Base-by-base conservation (phyloP, 257 asterid species). In the Capsicum chinense region DNA sequence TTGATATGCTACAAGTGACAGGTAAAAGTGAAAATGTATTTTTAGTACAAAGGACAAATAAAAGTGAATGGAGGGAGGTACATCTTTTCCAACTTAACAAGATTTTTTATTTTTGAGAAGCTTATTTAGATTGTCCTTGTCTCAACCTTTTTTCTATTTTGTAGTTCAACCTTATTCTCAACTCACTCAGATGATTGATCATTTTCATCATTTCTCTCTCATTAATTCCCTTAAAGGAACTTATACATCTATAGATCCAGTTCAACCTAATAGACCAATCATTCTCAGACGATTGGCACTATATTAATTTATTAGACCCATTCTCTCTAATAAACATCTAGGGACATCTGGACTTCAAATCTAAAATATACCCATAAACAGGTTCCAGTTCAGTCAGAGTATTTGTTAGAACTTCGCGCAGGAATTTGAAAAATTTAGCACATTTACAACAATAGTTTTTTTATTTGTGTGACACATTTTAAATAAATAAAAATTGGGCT, bases 211-310 rank as follows among this genome's bases (percentile, higher is more conserved):
- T 50, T 50, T 21, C 59, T 76, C 47, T 74, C 47, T 26, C 62
- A 52, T 50, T 7, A 76, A 50, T 50, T 13, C 21, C 47, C 44
- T 76, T 15, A 52, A 76, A 52, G 63, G 81, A 21, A 76, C 44
- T 76, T 76, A 13, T 60, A n/a, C 81, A 52, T 50, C 81, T 50
- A 21, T 52, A 13, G 47, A 76, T 76, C 81, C 62, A 52, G 19
- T 52, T 13, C 81, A 76, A 76, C 62, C 47, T 76, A 17, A 76
- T 76, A 50, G 44, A 52, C 14, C 81, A 76, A 76, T 74, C 81
- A 76, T 19, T 21, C 62, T 21, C 44, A 52, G 42, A 76, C 39
- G 37, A 54, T 52, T 54, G 62, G 17, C 62, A 52, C 17, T 21
- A 74, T 21, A 21, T 74, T 50, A 33, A 26, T 74, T 44, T 19